These are phyloP conservation scores for Xylariaceae sp. DNA, from an alignment of 2,329 filamentous ascomycete genomes.

Conservation along the genomic window DNA sequence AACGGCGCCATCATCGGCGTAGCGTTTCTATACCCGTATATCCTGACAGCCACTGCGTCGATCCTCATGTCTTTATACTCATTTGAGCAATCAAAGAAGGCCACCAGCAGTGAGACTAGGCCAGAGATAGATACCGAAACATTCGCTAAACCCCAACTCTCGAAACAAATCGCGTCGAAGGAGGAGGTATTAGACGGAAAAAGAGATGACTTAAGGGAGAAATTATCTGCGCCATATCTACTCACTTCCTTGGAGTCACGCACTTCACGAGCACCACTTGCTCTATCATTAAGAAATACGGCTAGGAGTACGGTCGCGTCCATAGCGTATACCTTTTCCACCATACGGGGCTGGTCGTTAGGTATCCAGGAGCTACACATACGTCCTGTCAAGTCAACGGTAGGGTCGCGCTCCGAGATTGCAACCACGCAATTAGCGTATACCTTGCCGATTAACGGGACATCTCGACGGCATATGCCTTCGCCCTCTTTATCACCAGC, in stretches of 20 bases:
- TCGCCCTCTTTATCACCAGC: conserved; percentile 28
- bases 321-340: conserved; percentile 80
- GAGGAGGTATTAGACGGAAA: background rate
- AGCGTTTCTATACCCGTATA: conserved; percentile 69
- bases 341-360: conserved; percentile 77
- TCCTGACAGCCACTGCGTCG: conserved; percentile 71
- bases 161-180: conserved; percentile 3
- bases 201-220: background rate
- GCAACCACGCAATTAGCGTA: conserved; percentile 40
- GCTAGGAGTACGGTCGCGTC: conserved; percentile 66
- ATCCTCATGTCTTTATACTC: conserved; percentile 74
- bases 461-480: conserved; percentile 14
- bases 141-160: background rate
- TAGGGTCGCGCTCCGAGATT: conserved; percentile 32
- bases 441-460: conserved; percentile 33
- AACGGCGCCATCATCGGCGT: conserved; percentile 66
- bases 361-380: conserved; percentile 87
- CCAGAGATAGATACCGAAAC: conserved; percentile 1
- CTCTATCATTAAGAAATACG: conserved; percentile 73
- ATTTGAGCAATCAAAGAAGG: conserved; percentile 41
- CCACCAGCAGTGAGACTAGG: conserved; percentile 1
- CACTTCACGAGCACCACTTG: conserved; percentile 71
- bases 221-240: conserved; percentile 48
- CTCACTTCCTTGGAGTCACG: conserved; percentile 77
- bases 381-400: conserved; percentile 29